Conservation (phyloP, 2,329 filamentous ascomycete genomes). For the Chrysoporthe deuterocubensis region DNA sequence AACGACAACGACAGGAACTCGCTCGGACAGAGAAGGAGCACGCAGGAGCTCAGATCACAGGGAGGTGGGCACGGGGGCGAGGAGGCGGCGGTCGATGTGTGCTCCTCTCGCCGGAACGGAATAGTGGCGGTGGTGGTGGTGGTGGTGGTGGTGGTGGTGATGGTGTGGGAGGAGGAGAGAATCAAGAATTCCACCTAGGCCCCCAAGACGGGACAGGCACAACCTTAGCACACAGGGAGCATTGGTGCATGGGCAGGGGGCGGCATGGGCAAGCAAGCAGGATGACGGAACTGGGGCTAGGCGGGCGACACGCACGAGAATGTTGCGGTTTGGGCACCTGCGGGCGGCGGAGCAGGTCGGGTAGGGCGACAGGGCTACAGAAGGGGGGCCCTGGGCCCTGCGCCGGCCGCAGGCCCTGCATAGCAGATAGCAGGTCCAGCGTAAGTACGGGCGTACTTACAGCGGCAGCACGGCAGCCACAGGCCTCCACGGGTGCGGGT, state of each 20-base stretch:
- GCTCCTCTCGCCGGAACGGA: background rate
- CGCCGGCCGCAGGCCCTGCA: background rate
- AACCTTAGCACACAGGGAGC: background rate
- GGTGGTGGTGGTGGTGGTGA: background rate
- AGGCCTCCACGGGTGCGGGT: background rate
- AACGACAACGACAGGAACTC: background rate
- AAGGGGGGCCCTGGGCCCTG: background rate
- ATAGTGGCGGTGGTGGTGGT: background rate
- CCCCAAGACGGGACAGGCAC: slow-evolving; percentile 1
- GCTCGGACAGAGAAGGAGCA: background rate
- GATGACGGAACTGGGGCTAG: slow-evolving; percentile 8
- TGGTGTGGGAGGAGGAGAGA: background rate
- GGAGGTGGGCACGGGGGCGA: background rate
- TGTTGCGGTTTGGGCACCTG: slow-evolving; percentile 7
- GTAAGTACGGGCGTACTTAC: background rate
- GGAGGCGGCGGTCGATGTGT: background rate
- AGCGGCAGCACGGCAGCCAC: background rate
- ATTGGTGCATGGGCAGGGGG: background rate
- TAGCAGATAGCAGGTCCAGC: background rate
- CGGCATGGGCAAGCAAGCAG: background rate
- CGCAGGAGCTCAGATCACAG: background rate
- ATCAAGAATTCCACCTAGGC: background rate
- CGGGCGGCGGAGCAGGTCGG: slow-evolving; percentile 8
- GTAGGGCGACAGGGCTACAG: background rate
- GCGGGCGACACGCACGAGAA: slow-evolving; percentile 10